Base-by-base conservation (phyloP, 208 protist species). In the Acanthamoeba triangularis region DNA sequence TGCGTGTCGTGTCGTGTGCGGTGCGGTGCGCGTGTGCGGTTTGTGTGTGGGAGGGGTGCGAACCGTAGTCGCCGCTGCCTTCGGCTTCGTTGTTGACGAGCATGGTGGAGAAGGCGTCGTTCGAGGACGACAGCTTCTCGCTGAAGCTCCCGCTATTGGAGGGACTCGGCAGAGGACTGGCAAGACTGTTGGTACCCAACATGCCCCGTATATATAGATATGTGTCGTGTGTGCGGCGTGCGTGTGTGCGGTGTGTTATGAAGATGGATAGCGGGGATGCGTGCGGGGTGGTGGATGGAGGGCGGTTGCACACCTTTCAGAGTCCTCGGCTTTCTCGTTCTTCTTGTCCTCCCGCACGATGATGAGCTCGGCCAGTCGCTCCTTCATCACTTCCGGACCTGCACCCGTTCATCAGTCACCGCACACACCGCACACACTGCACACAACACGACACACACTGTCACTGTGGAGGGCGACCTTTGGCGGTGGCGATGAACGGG, bases 401-500 rank as follows among this genome's bases (percentile, higher is more conserved):
- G 37, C 16, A 65, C 59, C 59, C 16, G 13, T 65, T n/a, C 16
- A 1, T 20, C 59, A 65, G 28, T 4, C 41, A 20, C 16, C 5
- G 5, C 59, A 65, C 59, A 65, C 59, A 28, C 3, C 59, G 5
- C 59, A 65, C 59, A 10, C 59, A 65, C 16, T 3, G 5, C 59
- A 65, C 18, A 33, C 20, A 8, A 49, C n/a, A 65, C 16, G 5
- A 3, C 8, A n/a, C 8, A n/a, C 16, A 11, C 6, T 82, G n/a
- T 28, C 37, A n/a, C n/a, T n/a, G n/a, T 35, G 37, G 11, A 41
- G 18, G 28, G 16, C 25, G 16, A 88, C 80, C 80, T 59, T 88
- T 88, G 37, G 80, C 80, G 47, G 37, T 88, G n/a, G 49, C 80
- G 80, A 88, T 88, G 80, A 88, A 88, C 13, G 80, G 80, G 49